Base-by-base conservation (phyloP, 2,329 filamentous ascomycete genomes). In the Gaeumannomyces sp. region DNA sequence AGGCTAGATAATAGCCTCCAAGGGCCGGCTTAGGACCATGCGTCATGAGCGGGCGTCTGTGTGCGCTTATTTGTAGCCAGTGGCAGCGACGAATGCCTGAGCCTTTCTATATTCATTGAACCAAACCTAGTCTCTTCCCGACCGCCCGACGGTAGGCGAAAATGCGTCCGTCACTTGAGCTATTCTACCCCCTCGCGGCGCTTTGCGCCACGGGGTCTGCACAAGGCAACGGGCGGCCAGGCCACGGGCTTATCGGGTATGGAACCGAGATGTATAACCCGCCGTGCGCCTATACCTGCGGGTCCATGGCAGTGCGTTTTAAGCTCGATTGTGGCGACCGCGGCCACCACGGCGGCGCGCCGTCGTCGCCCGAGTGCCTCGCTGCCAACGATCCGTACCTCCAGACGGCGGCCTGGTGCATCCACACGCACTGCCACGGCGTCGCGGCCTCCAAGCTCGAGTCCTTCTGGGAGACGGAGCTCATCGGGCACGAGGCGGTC, bases 321-420 rank as follows among this genome's bases (percentile, higher is more conserved):
- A 56, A n/a, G 33, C 25, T 64, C 31, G 31, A 57, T 35, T 59
- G 62, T 19, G 45, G n/a, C 22, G 45, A 19, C 14, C 3, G 3
- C 38, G 38, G 1, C 45, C 22, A n/a, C 19, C 2, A 25, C 45
- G 45, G n/a, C 22, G 2, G 8, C 38, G 14, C 6, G 22, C 10
- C 19, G 45, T 16, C 45, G 7, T n/a, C 45, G 22, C 45, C 45
- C 22, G 45, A 53, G 22, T 53, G 45, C 45, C 45, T 53, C 19
- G 70, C 70, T 4, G 53, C n/a, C 6, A 67, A 72, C 66, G 66
- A 63, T 7, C 63, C 70, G 25, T 74, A 64, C 59, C 67, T 74
- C 3, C 68, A 64, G 35, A 70, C 71, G 14, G 61, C 75, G 8
- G 73, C 73, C 7, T 75, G 67, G 66, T 75, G 74, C 63, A 69